phyloP scores from a whole-genome alignment of 2,329 filamentous ascomycete species.

The Metarhizium humberi region DNA sequence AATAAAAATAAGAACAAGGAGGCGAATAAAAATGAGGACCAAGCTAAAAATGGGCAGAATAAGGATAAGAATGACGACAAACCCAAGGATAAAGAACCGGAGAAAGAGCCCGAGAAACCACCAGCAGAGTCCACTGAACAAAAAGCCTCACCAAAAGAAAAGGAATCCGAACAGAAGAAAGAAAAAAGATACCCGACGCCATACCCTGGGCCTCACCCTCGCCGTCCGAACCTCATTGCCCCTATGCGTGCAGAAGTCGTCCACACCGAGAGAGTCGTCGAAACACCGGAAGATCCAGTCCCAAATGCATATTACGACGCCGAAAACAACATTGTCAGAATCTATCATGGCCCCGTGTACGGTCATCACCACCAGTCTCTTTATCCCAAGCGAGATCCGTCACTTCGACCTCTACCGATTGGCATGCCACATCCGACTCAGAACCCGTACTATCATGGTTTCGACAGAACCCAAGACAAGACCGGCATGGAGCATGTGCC shows the following conservation, averaged over 20 bases:
- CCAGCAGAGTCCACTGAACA: not conserved
- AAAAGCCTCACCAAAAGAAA: constrained; percentile 2
- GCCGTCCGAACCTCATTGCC: constrained; percentile 35
- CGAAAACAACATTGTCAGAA: constrained; percentile 40
- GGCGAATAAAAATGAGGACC: constrained; percentile 8
- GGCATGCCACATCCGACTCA: constrained; percentile 33
- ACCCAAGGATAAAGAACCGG: not conserved
- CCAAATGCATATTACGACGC: constrained; percentile 52
- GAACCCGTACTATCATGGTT: constrained; percentile 34
- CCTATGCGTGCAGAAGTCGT: constrained; percentile 39
- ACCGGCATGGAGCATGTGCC: constrained; percentile 17
- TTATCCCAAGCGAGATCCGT: constrained; percentile 31
- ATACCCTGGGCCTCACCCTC: constrained; percentile 20
- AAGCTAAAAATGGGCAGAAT: constrained; percentile 8
- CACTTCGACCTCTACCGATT: constrained; percentile 24
- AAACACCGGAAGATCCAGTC: constrained; percentile 40
- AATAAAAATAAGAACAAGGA: not conserved
- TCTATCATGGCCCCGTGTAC: constrained; percentile 49
- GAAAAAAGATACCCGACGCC: constrained; percentile 17
- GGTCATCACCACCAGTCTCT: constrained; percentile 36
- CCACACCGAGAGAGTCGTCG: constrained; percentile 46
- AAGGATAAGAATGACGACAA: constrained; percentile 11
- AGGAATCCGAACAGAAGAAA: constrained; percentile 7
- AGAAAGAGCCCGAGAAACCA: constrained; percentile 4
- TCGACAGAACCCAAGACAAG: constrained; percentile 12